Conservation (phyloP, 352 stramenopile species). For the Phytophthora meadii region DNA sequence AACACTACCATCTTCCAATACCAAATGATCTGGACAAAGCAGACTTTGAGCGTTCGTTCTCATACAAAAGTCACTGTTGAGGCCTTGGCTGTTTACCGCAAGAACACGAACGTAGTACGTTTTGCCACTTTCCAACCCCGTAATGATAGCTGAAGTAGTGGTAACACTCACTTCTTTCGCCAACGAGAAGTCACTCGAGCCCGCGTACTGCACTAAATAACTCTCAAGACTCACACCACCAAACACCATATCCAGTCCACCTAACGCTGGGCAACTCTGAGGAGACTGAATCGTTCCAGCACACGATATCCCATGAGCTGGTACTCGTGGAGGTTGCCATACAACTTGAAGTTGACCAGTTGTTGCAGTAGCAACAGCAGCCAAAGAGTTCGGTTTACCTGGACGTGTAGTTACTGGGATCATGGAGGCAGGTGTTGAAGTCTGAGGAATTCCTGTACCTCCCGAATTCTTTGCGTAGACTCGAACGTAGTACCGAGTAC, state of each 20-base stretch:
- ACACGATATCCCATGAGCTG: slow-evolving; percentile 75
- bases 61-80: slow-evolving; percentile 76
- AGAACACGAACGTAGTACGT: slow-evolving; percentile 87
- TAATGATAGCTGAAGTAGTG: slow-evolving; percentile 65
- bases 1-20: slow-evolving; percentile 69
- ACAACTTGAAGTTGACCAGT: slow-evolving; percentile 54
- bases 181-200: slow-evolving; percentile 71
- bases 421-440: slow-evolving; percentile 52
- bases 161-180: slow-evolving; percentile 70
- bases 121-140: slow-evolving; percentile 72
- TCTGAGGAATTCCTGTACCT: slow-evolving; percentile 65
- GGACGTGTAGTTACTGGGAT: slow-evolving; percentile 62
- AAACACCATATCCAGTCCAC: slow-evolving; percentile 89
- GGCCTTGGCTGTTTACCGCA: slow-evolving; percentile 79
- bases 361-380: slow-evolving; percentile 34
- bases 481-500: slow-evolving; percentile 89
- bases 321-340: slow-evolving; percentile 72
- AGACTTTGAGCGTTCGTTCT: slow-evolving; percentile 59
- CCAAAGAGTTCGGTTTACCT: slow-evolving; percentile 72
- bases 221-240: slow-evolving; percentile 90
- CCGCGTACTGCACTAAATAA: slow-evolving; percentile 95
- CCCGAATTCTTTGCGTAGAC: slow-evolving; percentile 83
- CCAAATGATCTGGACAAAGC: slow-evolving; percentile 76
- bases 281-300: slow-evolving; percentile 62
- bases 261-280: slow-evolving; percentile 60